phyloP scores from a whole-genome alignment of 129 eudicot species.

The Flaveria trinervia region DNA sequence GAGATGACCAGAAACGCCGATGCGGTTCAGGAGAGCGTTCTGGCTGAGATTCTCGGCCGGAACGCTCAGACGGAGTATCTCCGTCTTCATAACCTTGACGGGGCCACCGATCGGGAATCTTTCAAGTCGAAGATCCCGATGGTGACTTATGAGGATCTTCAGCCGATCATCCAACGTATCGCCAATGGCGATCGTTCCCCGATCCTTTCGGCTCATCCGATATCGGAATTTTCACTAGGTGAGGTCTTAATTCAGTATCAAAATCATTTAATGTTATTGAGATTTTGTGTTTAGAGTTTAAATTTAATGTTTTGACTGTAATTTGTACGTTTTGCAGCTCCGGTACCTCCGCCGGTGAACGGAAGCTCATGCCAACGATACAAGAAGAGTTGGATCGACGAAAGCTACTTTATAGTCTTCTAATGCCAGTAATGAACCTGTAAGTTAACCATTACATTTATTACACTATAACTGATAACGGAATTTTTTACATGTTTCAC shows the following conservation, averaged over 20 bases:
- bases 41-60: slow-evolving; percentile 67
- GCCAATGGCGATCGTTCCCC: slow-evolving; percentile 88
- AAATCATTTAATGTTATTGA: too few species aligned
- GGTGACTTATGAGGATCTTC: slow-evolving; percentile 88
- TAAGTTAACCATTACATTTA: slow-evolving; percentile 36
- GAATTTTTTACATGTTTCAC: background rate
- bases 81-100: slow-evolving; percentile 48
- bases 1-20: slow-evolving; percentile 85
- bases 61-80: slow-evolving; percentile 82
- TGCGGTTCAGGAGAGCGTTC: slow-evolving; percentile 62
- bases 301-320: background rate
- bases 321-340: slow-evolving; percentile 49
- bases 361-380: slow-evolving; percentile 93
- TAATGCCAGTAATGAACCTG: slow-evolving; percentile 98
- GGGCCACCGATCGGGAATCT: slow-evolving; percentile 61
- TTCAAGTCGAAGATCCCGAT: slow-evolving; percentile 72
- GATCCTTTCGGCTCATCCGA: slow-evolving; percentile 72
- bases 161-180: slow-evolving; percentile 77
- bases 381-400: slow-evolving; percentile 93
- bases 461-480: background rate
- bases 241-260: background rate
- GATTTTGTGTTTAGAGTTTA: background rate
- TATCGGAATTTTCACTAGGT: slow-evolving; percentile 96
- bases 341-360: slow-evolving; percentile 95
- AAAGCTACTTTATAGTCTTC: slow-evolving; percentile 89